These are phyloP conservation scores for Immersiporthe knoxdaviesiana DNA, from an alignment of 2,329 filamentous ascomycete genomes.

Conservation along the genomic window DNA sequence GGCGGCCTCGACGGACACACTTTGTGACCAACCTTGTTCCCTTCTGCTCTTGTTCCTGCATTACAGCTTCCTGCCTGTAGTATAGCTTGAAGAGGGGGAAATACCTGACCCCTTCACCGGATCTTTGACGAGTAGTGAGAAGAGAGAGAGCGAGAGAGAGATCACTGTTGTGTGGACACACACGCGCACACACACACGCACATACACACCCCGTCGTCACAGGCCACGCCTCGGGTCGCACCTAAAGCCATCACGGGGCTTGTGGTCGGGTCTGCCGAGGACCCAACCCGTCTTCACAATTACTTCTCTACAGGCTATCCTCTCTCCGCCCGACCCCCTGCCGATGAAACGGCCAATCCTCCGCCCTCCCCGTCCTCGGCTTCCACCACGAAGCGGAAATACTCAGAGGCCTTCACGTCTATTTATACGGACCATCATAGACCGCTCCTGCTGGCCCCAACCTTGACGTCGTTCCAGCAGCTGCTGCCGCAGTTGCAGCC, in stretches of 20 bases:
- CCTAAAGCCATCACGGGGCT: slow-evolving; percentile 25
- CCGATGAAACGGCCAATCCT: slow-evolving; percentile 42
- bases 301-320: slow-evolving; percentile 55
- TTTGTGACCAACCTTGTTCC: slow-evolving; percentile 9
- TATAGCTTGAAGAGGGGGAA: slow-evolving; percentile 15
- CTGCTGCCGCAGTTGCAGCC: slow-evolving; percentile 7
- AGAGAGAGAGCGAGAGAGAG: slow-evolving; percentile 17
- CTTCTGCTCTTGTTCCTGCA: slow-evolving; percentile 19
- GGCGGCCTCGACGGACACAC: slow-evolving; percentile 8
- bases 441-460: slow-evolving; percentile 36
- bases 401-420: slow-evolving; percentile 41
- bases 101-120: slow-evolving; percentile 14
- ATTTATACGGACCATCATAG: slow-evolving; percentile 36
- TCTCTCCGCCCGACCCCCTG: slow-evolving; percentile 50
- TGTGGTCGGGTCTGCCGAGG: slow-evolving; percentile 42
- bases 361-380: slow-evolving; percentile 35
- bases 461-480: slow-evolving; percentile 34
- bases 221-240: slow-evolving; percentile 5
- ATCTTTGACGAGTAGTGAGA: slow-evolving; percentile 14
- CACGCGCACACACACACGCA: too few species aligned
- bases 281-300: slow-evolving; percentile 51
- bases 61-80: slow-evolving; percentile 15
- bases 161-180: slow-evolving; percentile 12
- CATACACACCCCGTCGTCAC: slow-evolving; percentile 29
- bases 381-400: slow-evolving; percentile 43